These are phyloP conservation scores for Colletotrichum sansevieriae DNA, from an alignment of 2,329 filamentous ascomycete species.

Conservation along the genomic window DNA sequence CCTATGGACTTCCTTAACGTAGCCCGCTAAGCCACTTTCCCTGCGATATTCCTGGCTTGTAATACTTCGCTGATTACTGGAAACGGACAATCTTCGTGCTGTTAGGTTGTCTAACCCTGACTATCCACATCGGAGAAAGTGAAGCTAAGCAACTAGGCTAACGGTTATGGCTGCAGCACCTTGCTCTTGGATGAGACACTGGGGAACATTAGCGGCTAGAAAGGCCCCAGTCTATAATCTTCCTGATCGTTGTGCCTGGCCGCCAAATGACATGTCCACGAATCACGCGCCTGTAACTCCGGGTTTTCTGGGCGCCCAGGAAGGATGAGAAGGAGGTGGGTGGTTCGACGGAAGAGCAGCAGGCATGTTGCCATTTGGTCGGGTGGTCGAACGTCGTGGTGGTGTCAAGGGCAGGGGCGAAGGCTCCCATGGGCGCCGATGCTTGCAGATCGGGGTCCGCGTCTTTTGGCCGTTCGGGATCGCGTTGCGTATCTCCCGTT, in stretches of 20 bases:
- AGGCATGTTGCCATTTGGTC: background rate
- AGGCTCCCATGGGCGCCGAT: background rate
- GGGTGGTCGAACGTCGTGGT: background rate
- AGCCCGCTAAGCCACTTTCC: too few relatives aligned
- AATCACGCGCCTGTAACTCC: background rate
- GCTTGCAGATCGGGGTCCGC: background rate
- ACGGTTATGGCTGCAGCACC: background rate
- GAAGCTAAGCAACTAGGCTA: background rate
- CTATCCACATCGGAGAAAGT: background rate
- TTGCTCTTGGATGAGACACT: too few relatives aligned
- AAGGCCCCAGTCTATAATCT: background rate
- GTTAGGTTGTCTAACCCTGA: background rate
- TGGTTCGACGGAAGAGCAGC: too few relatives aligned
- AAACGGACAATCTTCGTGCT: background rate
- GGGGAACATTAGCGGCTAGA: too few relatives aligned
- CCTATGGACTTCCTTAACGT: too few relatives aligned
- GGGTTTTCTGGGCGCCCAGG: conserved; percentile 18
- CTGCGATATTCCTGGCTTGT: too few relatives aligned
- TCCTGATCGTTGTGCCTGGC: background rate
- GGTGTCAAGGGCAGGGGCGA: background rate
- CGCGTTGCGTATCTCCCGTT: background rate
- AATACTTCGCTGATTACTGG: background rate
- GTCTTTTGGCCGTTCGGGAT: conserved; percentile 14
- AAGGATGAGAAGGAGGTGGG: background rate
- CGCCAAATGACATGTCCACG: background rate